These are phyloP conservation scores for Aspergillus hiratsukae DNA, from an alignment of 2,329 filamentous ascomycete genomes.

Conservation along the genomic window DNA sequence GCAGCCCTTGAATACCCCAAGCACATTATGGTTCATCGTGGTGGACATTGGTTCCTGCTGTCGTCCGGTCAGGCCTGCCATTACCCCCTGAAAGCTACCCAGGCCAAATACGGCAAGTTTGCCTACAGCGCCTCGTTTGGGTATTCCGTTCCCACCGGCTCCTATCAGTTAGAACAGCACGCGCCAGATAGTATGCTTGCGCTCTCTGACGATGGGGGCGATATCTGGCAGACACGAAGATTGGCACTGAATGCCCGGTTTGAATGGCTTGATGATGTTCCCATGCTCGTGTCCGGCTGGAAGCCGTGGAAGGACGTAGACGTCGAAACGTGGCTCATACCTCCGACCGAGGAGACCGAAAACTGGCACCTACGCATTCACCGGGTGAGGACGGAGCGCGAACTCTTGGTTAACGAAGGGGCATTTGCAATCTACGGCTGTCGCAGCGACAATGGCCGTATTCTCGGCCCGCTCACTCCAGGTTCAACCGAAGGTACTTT, in stretches of 20 bases:
- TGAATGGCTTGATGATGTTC: slow-evolving; percentile 50
- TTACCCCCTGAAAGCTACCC: slow-evolving; percentile 75
- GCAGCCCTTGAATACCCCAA: slow-evolving; percentile 63
- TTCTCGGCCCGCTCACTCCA: slow-evolving; percentile 42
- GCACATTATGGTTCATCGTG: slow-evolving; percentile 67
- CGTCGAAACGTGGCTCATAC: slow-evolving; percentile 35
- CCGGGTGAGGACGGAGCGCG: slow-evolving; percentile 42
- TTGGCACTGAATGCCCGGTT: slow-evolving; percentile 62
- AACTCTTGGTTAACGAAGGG: slow-evolving; percentile 68
- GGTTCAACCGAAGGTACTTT: slow-evolving; percentile 41
- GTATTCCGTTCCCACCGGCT: slow-evolving; percentile 72
- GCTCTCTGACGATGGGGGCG: slow-evolving; percentile 70
- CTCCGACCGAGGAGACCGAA: slow-evolving; percentile 27
- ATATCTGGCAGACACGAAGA: slow-evolving; percentile 73
- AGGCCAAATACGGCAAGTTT: slow-evolving; percentile 77
- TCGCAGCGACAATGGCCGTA: slow-evolving; percentile 54
- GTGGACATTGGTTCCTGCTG: slow-evolving; percentile 71
- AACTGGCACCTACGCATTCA: slow-evolving; percentile 41
- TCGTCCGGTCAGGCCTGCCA: slow-evolving; percentile 76
- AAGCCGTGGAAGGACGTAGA: slow-evolving; percentile 60
- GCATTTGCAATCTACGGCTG: slow-evolving; percentile 66
- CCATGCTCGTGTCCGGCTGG: slow-evolving; percentile 66
- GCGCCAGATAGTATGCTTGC: slow-evolving; percentile 72
- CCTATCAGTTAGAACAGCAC: slow-evolving; percentile 71
- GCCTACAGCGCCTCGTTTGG: slow-evolving; percentile 72